phyloP scores from a whole-genome alignment of 2,329 filamentous ascomycete species.

The Ambrosiella cleistominuta region DNA sequence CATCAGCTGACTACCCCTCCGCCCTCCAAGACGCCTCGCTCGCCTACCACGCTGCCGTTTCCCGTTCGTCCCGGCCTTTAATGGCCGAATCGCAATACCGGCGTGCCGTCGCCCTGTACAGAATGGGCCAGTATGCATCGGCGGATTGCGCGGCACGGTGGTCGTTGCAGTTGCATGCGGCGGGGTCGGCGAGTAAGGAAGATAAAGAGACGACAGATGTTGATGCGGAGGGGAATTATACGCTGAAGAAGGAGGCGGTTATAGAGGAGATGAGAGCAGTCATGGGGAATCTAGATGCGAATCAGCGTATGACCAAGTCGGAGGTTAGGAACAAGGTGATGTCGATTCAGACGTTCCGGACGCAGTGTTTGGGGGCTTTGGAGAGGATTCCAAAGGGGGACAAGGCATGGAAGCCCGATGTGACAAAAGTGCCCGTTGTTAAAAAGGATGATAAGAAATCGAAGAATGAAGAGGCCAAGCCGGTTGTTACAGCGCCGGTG shows the following conservation, averaged over 20 bases:
- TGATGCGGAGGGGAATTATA: conserved; percentile 32
- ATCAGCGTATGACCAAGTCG: conserved; percentile 16
- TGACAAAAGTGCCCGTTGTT: conserved; percentile 14
- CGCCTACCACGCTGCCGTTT: conserved; percentile 41
- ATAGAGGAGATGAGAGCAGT: conserved; percentile 19
- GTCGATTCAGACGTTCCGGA: conserved; percentile 16
- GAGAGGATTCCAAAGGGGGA: conserved; percentile 28
- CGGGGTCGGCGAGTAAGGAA: conserved; percentile 14
- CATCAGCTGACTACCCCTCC: conserved; percentile 39
- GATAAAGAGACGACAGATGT: conserved; percentile 15
- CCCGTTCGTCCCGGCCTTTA: conserved; percentile 55
- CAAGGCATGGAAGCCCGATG: conserved; percentile 28
- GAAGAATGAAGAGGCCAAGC: conserved; percentile 2
- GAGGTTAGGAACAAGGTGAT: conserved; percentile 11
- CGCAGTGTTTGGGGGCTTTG: conserved; percentile 30
- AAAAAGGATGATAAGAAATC: background rate
- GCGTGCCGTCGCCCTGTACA: conserved; percentile 55
- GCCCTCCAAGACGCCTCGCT: conserved; percentile 55
- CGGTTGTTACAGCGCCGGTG: background rate
- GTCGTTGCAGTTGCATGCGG: conserved; percentile 27
- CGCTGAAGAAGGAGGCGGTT: conserved; percentile 20
- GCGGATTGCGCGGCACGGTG: conserved; percentile 53
- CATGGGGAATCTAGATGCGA: conserved; percentile 14
- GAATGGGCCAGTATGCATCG: conserved; percentile 55
- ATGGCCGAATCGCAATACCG: conserved; percentile 72